Evolutionary conservation across 331 rosid species (phyloP).

Genomic region (Acacia concinna): DNA sequence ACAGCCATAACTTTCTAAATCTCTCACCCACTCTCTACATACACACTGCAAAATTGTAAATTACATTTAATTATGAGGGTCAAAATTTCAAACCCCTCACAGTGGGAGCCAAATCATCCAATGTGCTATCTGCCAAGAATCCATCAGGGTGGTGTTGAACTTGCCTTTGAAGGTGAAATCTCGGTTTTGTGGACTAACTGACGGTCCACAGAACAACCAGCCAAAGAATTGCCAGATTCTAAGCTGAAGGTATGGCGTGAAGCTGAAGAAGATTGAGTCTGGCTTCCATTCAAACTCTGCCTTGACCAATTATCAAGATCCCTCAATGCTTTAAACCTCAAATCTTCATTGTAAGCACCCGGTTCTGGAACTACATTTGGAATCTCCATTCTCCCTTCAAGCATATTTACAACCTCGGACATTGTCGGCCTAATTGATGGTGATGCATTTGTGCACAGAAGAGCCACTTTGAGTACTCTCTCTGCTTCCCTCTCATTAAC

Average conservation of each 20-base stretch:
- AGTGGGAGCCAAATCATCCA: neutral
- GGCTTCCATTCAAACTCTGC: slow-evolving; percentile 40
- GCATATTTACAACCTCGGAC: slow-evolving; percentile 78
- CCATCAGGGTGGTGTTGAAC: neutral
- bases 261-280: slow-evolving; percentile 42
- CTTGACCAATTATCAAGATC: slow-evolving; percentile 46
- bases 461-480: slow-evolving; percentile 57
- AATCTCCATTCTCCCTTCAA: slow-evolving; percentile 51
- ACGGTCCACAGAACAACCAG: slow-evolving; percentile 18
- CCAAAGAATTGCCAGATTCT: slow-evolving; percentile 30
- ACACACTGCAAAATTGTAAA: neutral
- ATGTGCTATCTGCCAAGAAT: neutral
- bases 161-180: slow-evolving; percentile 3
- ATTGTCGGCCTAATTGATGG: slow-evolving; percentile 71
- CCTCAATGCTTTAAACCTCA: slow-evolving; percentile 75
- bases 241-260: slow-evolving; percentile 41
- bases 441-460: slow-evolving; percentile 64
- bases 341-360: slow-evolving; percentile 43
- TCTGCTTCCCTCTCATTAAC: slow-evolving; percentile 52
- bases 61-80: neutral
- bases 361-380: slow-evolving; percentile 53
- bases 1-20: neutral
- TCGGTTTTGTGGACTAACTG: slow-evolving; percentile 13
- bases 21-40: neutral
- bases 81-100: neutral